These are phyloP conservation scores for Vicia sativa DNA, from an alignment of 306 rosid species.

Conservation along the genomic window DNA sequence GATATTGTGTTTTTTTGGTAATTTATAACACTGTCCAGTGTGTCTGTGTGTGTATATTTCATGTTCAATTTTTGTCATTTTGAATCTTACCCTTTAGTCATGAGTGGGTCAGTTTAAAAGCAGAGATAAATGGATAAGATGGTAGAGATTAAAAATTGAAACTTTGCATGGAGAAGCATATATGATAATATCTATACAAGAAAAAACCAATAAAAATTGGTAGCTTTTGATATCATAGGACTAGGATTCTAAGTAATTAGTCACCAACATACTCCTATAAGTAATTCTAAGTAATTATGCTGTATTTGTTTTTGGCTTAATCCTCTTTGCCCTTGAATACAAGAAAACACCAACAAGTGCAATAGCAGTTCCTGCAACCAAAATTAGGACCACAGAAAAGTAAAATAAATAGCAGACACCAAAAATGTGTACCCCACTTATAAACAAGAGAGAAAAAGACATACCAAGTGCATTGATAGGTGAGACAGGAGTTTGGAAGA, in stretches of 20 bases:
- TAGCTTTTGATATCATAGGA: neutral
- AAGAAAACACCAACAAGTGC: constrained; percentile 77
- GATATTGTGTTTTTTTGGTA: neutral
- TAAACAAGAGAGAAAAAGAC: constrained; percentile 22
- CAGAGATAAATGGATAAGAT: too few species aligned
- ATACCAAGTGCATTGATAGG: constrained; percentile 60
- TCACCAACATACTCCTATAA: neutral
- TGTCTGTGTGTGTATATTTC: too few species aligned
- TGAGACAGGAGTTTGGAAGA: constrained; percentile 64
- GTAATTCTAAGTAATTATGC: constrained; percentile 24
- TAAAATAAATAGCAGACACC: neutral
- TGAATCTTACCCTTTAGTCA: too few species aligned
- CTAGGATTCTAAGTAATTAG: neutral
- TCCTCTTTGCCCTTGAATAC: constrained; percentile 65
- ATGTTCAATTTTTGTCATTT: too few species aligned
- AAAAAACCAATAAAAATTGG: neutral
- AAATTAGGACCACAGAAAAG: constrained; percentile 16
- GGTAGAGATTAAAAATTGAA: neutral
- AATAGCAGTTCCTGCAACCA: constrained; percentile 62
- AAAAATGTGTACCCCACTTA: neutral
- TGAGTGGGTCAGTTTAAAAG: too few species aligned
- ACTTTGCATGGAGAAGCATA: constrained; percentile 3
- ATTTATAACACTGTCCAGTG: too few species aligned
- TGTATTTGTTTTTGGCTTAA: constrained; percentile 44
- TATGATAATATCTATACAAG: constrained; percentile 1